phyloP scores from a whole-genome alignment of 331 rosid species.

The Rhamnella rubrinervis region DNA sequence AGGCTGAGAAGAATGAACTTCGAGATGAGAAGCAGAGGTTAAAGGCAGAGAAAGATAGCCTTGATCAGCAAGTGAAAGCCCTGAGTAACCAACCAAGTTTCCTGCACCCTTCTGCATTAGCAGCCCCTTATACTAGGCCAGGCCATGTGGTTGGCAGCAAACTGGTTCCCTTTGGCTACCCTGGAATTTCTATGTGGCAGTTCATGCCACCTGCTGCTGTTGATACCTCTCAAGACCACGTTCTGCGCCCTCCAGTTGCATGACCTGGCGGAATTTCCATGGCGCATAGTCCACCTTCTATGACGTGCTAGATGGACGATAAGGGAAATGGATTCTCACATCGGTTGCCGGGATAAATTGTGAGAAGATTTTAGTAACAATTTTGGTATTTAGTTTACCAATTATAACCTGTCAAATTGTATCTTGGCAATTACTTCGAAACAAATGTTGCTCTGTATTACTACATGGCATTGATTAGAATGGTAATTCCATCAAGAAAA shows the following conservation, averaged over 20 bases:
- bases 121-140: constrained; percentile 45
- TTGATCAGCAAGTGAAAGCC: constrained; percentile 56
- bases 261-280: constrained; percentile 25
- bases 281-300: too few species aligned
- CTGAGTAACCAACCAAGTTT: constrained; percentile 52
- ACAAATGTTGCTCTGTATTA: constrained; percentile 2
- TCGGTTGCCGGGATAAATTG: constrained; percentile 1
- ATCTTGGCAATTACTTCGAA: neutral
- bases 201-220: constrained; percentile 75
- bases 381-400: constrained; percentile 21
- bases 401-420: constrained; percentile 17
- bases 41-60: constrained; percentile 68
- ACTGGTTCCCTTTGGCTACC: constrained; percentile 81
- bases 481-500: neutral
- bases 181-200: constrained; percentile 97
- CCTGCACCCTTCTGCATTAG: constrained; percentile 47
- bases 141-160: constrained; percentile 61
- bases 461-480: neutral
- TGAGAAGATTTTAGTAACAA: constrained; percentile 7
- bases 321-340: neutral
- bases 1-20: constrained; percentile 94
- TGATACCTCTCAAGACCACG: constrained; percentile 89
- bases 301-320: neutral
- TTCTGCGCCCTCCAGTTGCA: constrained; percentile 96
- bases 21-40: constrained; percentile 92